A percentile compares a stretch with the other conserved stretches of the same genome.
Evolutionary conservation across 169 alveolate genomes (phyloP).

Genomic region (Plasmodium gaboni): DNA sequence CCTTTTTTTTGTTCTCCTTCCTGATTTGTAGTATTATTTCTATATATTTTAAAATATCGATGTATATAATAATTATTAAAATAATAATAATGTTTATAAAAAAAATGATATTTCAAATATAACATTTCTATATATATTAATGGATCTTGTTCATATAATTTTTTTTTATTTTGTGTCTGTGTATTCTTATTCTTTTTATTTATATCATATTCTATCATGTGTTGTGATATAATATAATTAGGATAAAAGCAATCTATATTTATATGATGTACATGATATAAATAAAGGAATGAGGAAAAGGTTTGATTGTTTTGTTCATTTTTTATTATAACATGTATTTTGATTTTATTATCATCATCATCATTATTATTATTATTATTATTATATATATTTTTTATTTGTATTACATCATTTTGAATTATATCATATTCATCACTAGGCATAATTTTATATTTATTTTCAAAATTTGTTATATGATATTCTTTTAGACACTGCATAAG

Average conservation of each 20-base stretch:
- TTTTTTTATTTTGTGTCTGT: background rate
- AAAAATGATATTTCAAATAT: conserved; percentile 16
- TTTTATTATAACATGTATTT: conserved; percentile 8
- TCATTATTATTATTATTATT: background rate
- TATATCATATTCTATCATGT: too few relatives aligned
- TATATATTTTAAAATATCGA: conserved; percentile 14
- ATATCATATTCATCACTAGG: conserved; percentile 50
- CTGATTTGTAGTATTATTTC: background rate
- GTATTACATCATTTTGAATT: conserved; percentile 17
- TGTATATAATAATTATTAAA: conserved; percentile 30
- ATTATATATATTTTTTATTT: conserved; percentile 2
- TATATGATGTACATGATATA: conserved; percentile 8
- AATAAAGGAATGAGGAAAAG: conserved; percentile 20
- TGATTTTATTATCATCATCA: too few relatives aligned
- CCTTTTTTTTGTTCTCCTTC: background rate
- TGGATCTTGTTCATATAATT: background rate
- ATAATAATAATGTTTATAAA: conserved; percentile 27
- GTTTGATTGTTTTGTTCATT: conserved; percentile 18
- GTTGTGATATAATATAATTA: background rate
- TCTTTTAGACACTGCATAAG: conserved; percentile 10
- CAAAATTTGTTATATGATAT: conserved; percentile 15
- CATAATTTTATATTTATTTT: conserved; percentile 18
- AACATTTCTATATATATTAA: conserved; percentile 16
- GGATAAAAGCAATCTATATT: conserved; percentile 20
- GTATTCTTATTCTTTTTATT: too few relatives aligned